These are phyloP conservation scores for Cryptomeria japonica DNA, from an alignment of 75 land plant species.

Conservation along the genomic window DNA sequence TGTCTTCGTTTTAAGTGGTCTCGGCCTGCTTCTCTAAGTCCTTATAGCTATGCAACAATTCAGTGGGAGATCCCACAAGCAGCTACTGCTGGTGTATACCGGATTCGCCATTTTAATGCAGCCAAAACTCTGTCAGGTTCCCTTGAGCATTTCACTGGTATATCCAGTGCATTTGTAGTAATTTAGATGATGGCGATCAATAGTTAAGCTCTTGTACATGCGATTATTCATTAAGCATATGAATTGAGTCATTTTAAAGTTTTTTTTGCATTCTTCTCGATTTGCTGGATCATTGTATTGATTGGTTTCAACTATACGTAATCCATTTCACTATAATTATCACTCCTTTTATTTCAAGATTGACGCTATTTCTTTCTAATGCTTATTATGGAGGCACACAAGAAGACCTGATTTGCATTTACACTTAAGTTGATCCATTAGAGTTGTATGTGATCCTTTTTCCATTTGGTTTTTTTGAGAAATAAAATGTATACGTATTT, in stretches of 20 bases:
- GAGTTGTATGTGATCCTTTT: too few relatives aligned
- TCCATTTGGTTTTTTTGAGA: too few relatives aligned
- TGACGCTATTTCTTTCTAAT: background rate
- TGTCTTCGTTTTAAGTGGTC: constrained; percentile 74
- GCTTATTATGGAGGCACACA: too few relatives aligned
- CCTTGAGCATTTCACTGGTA: constrained; percentile 66
- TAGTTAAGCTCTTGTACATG: background rate
- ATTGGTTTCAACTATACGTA: background rate
- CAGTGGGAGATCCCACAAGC: constrained; percentile 79
- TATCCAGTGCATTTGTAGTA: constrained; percentile 75
- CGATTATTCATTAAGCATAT: background rate
- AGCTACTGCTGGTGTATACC: constrained; percentile 60
- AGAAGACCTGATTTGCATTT: too few relatives aligned
- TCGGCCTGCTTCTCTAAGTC: constrained; percentile 56
- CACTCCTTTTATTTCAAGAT: background rate
- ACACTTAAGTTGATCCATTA: too few relatives aligned
- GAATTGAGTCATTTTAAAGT: background rate
- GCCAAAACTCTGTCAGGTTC: constrained; percentile 66
- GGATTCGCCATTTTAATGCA: constrained; percentile 86
- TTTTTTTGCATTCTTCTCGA: background rate
- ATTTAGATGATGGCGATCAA: constrained; percentile 12
- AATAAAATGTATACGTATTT: too few relatives aligned
- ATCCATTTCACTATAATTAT: background rate
- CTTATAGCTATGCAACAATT: constrained; percentile 68
- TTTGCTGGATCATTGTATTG: background rate